Base-by-base conservation (phyloP, 805 yeast genomes). In the Wickerhamiella sorbophila region DNA sequence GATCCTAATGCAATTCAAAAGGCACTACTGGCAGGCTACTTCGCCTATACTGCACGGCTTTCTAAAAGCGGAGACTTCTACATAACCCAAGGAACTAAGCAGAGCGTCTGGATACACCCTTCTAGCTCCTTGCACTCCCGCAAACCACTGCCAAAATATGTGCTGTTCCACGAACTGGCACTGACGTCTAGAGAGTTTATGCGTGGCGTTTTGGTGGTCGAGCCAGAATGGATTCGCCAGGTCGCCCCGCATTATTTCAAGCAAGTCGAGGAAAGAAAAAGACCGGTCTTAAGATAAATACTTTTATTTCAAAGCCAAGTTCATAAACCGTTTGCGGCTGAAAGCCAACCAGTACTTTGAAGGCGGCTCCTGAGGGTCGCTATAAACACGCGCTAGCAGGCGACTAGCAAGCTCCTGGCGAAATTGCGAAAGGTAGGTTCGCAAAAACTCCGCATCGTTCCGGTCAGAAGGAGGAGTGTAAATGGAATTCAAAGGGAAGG, bases 281-380 rank as follows among this genome's bases (percentile, higher is more conserved):
- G n/a, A n/a, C 33, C 16, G 6, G n/a, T 9, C 8, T n/a, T 12
- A 12, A 6, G 29, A 24, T 24, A 24, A 24, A 24, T 24, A 24
- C 17, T 15, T 29, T 32, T 41, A 44, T 33, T 41, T 44, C 53
- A 84, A 69, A 52, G 81, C 74, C 62, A 87, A 84, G 66, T 91
- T 91, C 98, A 91, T 91, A 60, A 91, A 91, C 59, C 84, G 76
- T 64, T 94, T 80, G 65, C 91, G 78, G 32, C 95, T 82, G 62
- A 91, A 91, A 1, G 96, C 95, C 55, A 91, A 65, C 99, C 99
- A 91, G 65, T 73, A 78, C 56, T 88, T 91, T 53, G 88, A 80
- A 31, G 98, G 97, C 16, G 33, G 49, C 31, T 54, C 56, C 8
- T 64, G 55, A 39, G 64, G 66, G 40, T 72, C 75, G 14, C 74